A percentile compares a stretch with the other conserved stretches of the same genome.
These are phyloP conservation scores for Diaporthe citrichinensis DNA, from an alignment of 2,329 filamentous ascomycete genomes.

Conservation along the genomic window DNA sequence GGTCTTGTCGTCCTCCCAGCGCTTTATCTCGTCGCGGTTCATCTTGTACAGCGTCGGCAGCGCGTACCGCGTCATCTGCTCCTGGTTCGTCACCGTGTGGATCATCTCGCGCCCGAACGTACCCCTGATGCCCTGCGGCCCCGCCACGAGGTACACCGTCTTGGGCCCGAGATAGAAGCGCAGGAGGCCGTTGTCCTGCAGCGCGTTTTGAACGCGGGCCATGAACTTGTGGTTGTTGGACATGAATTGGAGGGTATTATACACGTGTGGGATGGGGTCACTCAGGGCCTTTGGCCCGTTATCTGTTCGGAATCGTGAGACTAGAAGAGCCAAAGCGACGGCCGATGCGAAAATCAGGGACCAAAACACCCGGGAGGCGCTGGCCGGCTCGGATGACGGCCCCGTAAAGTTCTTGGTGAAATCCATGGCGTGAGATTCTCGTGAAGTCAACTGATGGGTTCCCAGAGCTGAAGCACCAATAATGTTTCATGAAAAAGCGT, in stretches of 20 bases:
- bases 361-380: not conserved
- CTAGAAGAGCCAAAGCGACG: not conserved
- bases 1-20: slow-evolving; percentile 41
- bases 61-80: slow-evolving; percentile 43
- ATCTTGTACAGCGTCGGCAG: slow-evolving; percentile 37
- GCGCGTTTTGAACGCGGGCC: slow-evolving; percentile 28
- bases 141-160: slow-evolving; percentile 42
- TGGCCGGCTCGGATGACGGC: not conserved
- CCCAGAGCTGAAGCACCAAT: not conserved
- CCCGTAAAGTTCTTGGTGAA: not conserved
- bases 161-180: slow-evolving; percentile 39
- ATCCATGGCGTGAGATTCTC: not conserved
- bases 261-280: slow-evolving; percentile 43
- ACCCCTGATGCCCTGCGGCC: slow-evolving; percentile 38
- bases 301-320: not conserved
- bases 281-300: not conserved
- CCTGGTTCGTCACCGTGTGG: slow-evolving; percentile 33
- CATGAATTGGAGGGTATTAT: slow-evolving; percentile 43
- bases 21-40: not conserved
- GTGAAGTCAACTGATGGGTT: not conserved
- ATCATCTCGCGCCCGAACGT: slow-evolving; percentile 42
- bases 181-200: slow-evolving; percentile 36
- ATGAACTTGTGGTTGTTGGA: slow-evolving; percentile 39
- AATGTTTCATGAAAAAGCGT: not conserved
- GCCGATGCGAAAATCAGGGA: not conserved